phyloP scores from a whole-genome alignment of 208 protist species.

The Leishmania major region DNA sequence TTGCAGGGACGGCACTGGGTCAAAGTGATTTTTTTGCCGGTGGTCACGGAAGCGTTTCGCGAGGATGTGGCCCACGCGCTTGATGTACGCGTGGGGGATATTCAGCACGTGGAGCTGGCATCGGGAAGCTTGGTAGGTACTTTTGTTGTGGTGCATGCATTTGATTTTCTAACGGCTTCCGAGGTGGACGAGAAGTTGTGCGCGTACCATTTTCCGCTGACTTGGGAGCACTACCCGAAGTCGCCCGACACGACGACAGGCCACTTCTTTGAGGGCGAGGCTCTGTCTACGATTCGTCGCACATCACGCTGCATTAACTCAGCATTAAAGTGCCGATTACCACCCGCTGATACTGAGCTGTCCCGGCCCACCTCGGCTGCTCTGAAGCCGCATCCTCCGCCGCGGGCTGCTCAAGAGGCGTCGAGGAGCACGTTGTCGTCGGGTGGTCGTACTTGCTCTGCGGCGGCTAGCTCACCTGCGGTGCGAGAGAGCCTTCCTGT shows the following conservation, averaged over 20 bases:
- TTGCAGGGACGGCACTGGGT: slow-evolving; percentile 17
- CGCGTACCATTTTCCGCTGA: slow-evolving; percentile 33
- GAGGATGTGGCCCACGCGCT: slow-evolving; percentile 38
- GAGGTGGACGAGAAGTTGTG: slow-evolving; percentile 16
- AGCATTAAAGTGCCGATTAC: not conserved
- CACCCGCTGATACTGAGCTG: not conserved
- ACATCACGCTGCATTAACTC: not conserved
- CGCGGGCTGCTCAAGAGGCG: not conserved
- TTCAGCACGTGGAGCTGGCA: slow-evolving; percentile 21
- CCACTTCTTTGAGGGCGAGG: slow-evolving; percentile 3
- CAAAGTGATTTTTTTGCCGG: not conserved
- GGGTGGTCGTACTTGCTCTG: slow-evolving; percentile 3
- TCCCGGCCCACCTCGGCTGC: not conserved
- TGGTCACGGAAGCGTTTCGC: slow-evolving; percentile 20
- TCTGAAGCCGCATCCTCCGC: not conserved
- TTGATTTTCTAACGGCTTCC: not conserved
- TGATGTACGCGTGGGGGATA: slow-evolving; percentile 10
- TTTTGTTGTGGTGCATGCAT: slow-evolving; percentile 32
- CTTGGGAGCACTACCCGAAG: slow-evolving; percentile 25
- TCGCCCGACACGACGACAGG: not conserved
- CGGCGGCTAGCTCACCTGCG: not conserved
- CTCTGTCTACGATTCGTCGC: not conserved
- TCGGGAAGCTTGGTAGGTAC: slow-evolving; percentile 26
- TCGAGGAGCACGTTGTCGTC: not conserved
- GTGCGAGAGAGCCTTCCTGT: not conserved